phyloP scores from a whole-genome alignment of 2,329 filamentous ascomycete species.

The Xylariaceae sp. region DNA sequence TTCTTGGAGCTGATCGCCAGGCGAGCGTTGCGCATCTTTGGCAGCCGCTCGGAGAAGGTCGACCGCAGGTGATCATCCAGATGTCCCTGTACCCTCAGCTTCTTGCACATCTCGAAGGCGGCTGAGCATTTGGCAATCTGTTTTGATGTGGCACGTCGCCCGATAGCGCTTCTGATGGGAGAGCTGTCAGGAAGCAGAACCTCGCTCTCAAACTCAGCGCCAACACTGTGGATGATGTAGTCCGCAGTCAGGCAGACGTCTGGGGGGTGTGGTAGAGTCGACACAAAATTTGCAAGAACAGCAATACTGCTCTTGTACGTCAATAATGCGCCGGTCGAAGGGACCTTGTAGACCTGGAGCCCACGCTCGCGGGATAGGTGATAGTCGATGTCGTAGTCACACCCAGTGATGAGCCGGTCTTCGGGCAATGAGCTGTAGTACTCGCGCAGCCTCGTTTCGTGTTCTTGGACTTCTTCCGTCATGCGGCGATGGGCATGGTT shows the following conservation, averaged over 20 bases:
- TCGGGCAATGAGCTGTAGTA: slow-evolving; percentile 73
- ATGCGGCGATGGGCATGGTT: slow-evolving; percentile 57
- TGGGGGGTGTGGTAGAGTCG: slow-evolving; percentile 52
- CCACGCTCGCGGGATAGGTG: slow-evolving; percentile 46
- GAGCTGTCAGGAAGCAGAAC: slow-evolving; percentile 71
- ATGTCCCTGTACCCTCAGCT: slow-evolving; percentile 59
- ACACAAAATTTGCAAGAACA: slow-evolving; percentile 68
- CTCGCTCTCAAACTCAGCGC: slow-evolving; percentile 65
- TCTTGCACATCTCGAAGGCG: slow-evolving; percentile 75
- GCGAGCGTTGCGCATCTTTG: slow-evolving; percentile 79
- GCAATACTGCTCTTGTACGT: slow-evolving; percentile 70
- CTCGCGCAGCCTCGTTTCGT: slow-evolving; percentile 59
- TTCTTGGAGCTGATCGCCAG: slow-evolving; percentile 78
- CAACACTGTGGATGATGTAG: slow-evolving; percentile 56
- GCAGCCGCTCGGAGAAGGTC: slow-evolving; percentile 63
- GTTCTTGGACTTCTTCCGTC: slow-evolving; percentile 54
- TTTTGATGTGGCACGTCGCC: slow-evolving; percentile 62
- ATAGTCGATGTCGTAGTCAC: slow-evolving; percentile 51
- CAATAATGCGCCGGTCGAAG: slow-evolving; percentile 67
- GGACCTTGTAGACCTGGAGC: slow-evolving; percentile 54
- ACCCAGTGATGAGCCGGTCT: slow-evolving; percentile 62
- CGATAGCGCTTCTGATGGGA: slow-evolving; percentile 62
- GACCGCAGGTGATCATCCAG: slow-evolving; percentile 73
- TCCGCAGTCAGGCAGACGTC: slow-evolving; percentile 38
- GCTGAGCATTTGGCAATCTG: slow-evolving; percentile 79